Conservation (phyloP, 169 alveolate species). For the Perkinsus olseni region DNA sequence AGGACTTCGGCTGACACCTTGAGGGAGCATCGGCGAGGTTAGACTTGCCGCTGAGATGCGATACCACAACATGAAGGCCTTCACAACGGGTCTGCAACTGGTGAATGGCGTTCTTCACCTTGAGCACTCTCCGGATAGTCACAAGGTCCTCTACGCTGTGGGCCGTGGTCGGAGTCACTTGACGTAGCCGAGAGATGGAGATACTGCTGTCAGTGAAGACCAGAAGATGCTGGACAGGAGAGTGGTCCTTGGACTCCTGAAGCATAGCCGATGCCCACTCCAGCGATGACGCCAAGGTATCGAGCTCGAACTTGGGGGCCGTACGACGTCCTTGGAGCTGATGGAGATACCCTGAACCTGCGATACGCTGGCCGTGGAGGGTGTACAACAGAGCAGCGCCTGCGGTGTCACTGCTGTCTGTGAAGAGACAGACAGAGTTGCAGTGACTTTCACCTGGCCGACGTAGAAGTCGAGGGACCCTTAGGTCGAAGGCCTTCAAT, state of each 20-base stretch:
- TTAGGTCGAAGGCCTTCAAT: neutral
- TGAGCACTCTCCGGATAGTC: neutral
- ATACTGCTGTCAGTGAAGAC: neutral
- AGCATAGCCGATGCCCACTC: neutral
- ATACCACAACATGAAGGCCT: neutral
- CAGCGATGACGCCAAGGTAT: neutral
- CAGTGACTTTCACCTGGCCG: neutral
- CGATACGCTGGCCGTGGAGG: neutral
- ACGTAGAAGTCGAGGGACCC: neutral
- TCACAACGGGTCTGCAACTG: neutral
- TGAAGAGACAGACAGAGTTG: neutral
- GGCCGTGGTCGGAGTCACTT: neutral
- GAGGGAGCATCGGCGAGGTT: neutral
- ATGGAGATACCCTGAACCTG: neutral
- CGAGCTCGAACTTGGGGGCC: neutral
- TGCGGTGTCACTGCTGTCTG: neutral
- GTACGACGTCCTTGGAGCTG: neutral
- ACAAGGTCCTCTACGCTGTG: neutral
- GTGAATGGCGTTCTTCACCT: neutral
- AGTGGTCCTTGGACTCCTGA: neutral
- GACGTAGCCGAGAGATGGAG: neutral
- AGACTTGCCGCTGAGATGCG: constrained; percentile 1
- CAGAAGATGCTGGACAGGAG: neutral
- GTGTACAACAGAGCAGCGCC: neutral
- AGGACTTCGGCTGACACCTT: neutral